phyloP scores from a whole-genome alignment of 768 basidiomycete species.

The Lactarius vividus region DNA sequence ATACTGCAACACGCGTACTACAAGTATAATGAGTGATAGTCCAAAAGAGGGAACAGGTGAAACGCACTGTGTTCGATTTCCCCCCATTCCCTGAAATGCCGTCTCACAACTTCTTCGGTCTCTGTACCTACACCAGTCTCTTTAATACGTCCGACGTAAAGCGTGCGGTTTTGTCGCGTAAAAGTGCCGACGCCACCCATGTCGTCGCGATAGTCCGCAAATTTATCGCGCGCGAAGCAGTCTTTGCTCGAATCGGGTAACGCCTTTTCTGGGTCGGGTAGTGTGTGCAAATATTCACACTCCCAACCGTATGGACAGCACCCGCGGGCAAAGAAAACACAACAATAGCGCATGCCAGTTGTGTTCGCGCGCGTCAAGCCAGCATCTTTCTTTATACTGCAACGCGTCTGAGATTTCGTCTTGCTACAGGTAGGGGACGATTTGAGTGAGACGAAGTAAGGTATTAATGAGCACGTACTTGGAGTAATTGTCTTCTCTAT shows the following conservation, averaged over 20 bases:
- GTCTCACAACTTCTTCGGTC: conserved; percentile 84
- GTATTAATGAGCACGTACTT: conserved; percentile 54
- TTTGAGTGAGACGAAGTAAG: conserved; percentile 13
- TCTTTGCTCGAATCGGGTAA: conserved; percentile 93
- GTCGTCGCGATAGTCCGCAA: conserved; percentile 95
- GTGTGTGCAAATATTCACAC: conserved; percentile 91
- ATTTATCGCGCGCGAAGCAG: conserved; percentile 96
- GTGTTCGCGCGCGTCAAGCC: conserved; percentile 95
- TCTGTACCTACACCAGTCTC: conserved; percentile 87
- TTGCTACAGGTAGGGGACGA: conserved; percentile 50
- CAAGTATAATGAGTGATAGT: conserved; percentile 33
- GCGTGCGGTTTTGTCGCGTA: conserved; percentile 87
- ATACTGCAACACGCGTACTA: conserved; percentile 89
- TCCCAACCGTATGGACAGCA: conserved; percentile 99
- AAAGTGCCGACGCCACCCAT: conserved; percentile 99
- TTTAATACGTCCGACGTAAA: conserved; percentile 93
- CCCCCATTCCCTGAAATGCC: conserved; percentile 97
- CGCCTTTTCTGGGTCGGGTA: conserved; percentile 66
- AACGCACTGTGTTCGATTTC: conserved; percentile 84
- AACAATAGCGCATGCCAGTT: conserved; percentile 88
- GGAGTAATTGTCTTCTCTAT: conserved; percentile 93
- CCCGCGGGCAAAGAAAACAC: conserved; percentile 93
- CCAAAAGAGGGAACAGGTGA: neutral
- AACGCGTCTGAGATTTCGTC: conserved; percentile 90
- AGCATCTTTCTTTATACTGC: conserved; percentile 81